phyloP scores from a whole-genome alignment of 2,329 filamentous ascomycete genomes.

The Aspergillus costaricaensis region DNA sequence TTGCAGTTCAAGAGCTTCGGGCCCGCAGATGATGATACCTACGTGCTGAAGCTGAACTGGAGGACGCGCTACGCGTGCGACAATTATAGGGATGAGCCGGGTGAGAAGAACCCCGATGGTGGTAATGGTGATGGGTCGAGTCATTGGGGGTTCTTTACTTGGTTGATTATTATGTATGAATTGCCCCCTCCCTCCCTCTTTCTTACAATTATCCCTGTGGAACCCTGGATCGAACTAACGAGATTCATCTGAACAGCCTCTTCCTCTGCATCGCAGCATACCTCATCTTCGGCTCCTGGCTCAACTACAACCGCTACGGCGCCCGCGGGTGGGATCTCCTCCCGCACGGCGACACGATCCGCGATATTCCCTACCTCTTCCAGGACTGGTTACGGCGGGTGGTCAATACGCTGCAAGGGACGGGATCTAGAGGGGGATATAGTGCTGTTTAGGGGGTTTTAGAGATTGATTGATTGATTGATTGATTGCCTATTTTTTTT shows the following conservation, averaged over 20 bases:
- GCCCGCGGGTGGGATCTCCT: slow-evolving; percentile 93
- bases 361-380: slow-evolving; percentile 87
- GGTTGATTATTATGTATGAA: slow-evolving; percentile 89
- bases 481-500: neutral
- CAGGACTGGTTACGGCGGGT: slow-evolving; percentile 84
- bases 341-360: slow-evolving; percentile 87
- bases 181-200: neutral
- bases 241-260: slow-evolving; percentile 55
- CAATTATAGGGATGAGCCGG: slow-evolving; percentile 47
- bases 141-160: slow-evolving; percentile 95
- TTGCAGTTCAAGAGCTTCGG: slow-evolving; percentile 76
- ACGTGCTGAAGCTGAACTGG: slow-evolving; percentile 78
- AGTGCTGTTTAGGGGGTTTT: slow-evolving; percentile 71
- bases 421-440: slow-evolving; percentile 85
- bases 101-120: slow-evolving; percentile 24
- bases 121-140: slow-evolving; percentile 43
- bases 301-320: slow-evolving; percentile 97
- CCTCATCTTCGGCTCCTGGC: slow-evolving; percentile 96
- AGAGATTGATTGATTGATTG: neutral
- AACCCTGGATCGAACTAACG: neutral
- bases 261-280: slow-evolving; percentile 87
- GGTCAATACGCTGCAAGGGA: slow-evolving; percentile 79
- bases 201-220: neutral
- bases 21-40: slow-evolving; percentile 57
- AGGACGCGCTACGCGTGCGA: slow-evolving; percentile 85